Percentiles rank a stretch among this genome's conserved stretches.
Conservation (phyloP, 495 filamentous ascomycete genomes). For the Tuber borchii region DNA sequence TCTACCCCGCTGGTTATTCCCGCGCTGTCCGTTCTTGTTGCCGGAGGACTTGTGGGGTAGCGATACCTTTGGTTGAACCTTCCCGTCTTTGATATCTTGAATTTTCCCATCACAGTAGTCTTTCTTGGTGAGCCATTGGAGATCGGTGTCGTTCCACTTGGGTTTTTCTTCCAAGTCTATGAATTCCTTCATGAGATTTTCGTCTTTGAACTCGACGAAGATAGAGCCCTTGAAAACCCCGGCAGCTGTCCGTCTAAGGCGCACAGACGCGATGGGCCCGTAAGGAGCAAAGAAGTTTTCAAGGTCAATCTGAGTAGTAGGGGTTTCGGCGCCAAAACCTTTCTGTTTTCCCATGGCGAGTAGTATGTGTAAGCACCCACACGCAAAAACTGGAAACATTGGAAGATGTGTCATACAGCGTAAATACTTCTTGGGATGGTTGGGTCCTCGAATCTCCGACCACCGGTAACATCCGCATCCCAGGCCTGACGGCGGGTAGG, state of each 20-base stretch:
- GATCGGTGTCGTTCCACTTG: constrained; percentile 64
- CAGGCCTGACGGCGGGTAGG: not conserved
- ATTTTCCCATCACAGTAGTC: constrained; percentile 77
- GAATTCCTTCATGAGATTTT: constrained; percentile 70
- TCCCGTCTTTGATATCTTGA: constrained; percentile 66
- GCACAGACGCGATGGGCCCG: constrained; percentile 74
- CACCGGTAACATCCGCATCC: constrained; percentile 24
- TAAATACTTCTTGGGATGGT: constrained; percentile 54
- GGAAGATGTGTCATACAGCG: constrained; percentile 42
- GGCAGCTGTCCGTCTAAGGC: constrained; percentile 67
- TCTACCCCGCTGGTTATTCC: constrained; percentile 54
- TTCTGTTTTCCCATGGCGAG: constrained; percentile 47
- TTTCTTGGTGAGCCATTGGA: constrained; percentile 75
- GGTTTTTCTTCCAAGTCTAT: constrained; percentile 72
- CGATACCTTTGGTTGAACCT: constrained; percentile 51
- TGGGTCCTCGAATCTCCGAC: constrained; percentile 21
- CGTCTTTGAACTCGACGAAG: constrained; percentile 80
- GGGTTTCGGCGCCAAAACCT: constrained; percentile 75
- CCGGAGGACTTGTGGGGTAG: constrained; percentile 26
- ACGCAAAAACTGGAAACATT: not conserved
- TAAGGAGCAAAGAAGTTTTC: constrained; percentile 82
- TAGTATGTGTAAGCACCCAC: not conserved
- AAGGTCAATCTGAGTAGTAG: constrained; percentile 79
- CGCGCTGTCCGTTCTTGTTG: constrained; percentile 43
- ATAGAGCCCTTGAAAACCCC: constrained; percentile 85